phyloP scores from a whole-genome alignment of 2,329 filamentous ascomycete species.

The Diaporthe sp. region DNA sequence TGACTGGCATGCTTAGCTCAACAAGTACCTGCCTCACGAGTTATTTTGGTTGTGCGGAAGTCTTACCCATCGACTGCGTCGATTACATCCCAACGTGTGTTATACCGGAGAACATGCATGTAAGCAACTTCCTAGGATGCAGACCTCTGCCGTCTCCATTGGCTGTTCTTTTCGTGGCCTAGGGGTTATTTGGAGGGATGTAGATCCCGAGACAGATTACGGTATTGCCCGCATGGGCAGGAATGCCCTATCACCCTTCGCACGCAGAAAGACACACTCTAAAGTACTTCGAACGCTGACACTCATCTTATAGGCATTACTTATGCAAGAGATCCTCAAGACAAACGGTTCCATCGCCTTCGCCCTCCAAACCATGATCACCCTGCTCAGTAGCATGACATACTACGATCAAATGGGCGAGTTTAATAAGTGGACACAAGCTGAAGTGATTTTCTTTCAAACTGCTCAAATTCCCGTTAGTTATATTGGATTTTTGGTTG shows the following conservation, averaged over 20 bases:
- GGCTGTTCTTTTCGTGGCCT: background rate
- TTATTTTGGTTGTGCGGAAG: too few relatives aligned
- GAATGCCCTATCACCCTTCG: background rate
- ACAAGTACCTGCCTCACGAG: fast-evolving
- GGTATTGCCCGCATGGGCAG: background rate
- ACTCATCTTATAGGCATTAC: background rate
- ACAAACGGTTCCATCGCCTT: background rate
- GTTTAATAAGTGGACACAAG: conserved; percentile 9
- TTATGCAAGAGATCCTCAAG: background rate
- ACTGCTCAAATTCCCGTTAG: background rate
- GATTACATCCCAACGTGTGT: too few relatives aligned
- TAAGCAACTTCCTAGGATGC: background rate
- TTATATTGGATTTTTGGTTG: background rate
- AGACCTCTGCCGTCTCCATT: too few relatives aligned
- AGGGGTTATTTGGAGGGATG: background rate
- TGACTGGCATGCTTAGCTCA: background rate
- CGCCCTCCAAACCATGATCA: conserved; percentile 5
- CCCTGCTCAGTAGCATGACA: background rate
- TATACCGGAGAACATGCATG: background rate
- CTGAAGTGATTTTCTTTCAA: background rate
- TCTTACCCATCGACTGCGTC: too few relatives aligned
- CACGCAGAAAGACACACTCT: too few relatives aligned
- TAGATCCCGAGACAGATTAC: background rate
- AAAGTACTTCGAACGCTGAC: background rate
- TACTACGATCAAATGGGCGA: conserved; percentile 6